phyloP scores from a whole-genome alignment of 176 grass and related monocot genomes.

The Dendrocalamus sinicus region DNA sequence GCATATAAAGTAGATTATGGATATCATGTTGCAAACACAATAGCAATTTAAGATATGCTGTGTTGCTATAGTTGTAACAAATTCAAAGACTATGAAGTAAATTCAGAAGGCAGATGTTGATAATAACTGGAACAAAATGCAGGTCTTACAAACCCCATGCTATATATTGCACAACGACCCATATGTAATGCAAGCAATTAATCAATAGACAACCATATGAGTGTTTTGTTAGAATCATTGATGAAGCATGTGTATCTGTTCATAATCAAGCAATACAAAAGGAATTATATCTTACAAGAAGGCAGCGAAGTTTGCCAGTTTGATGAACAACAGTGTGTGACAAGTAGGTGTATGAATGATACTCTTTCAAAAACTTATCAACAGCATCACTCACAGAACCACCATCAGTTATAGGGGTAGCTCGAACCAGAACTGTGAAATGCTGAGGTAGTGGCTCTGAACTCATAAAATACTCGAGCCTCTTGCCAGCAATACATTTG shows the following conservation, averaged over 20 bases:
- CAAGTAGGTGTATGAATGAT: constrained; percentile 82
- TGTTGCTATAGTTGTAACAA: constrained; percentile 15
- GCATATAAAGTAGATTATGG: neutral
- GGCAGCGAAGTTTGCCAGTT: constrained; percentile 81
- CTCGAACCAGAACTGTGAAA: constrained; percentile 91
- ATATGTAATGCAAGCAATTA: neutral
- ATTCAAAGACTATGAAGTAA: constrained; percentile 7
- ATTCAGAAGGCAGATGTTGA: constrained; percentile 11
- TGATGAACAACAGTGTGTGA: constrained; percentile 67
- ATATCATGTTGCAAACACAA: neutral
- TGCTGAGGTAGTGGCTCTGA: constrained; percentile 78
- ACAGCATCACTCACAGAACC: constrained; percentile 73
- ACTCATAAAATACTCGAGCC: constrained; percentile 73
- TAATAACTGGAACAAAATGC: constrained; percentile 12
- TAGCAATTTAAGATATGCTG: neutral
- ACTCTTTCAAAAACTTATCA: constrained; percentile 83
- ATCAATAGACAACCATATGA: neutral
- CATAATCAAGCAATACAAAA: constrained; percentile 22
- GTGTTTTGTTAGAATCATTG: constrained; percentile 1
- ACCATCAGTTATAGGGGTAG: constrained; percentile 65
- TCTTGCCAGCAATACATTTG: constrained; percentile 80
- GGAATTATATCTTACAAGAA: constrained; percentile 65
- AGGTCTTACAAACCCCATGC: constrained; percentile 4
- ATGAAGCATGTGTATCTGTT: constrained; percentile 10
- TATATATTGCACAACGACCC: constrained; percentile 18